phyloP scores from a whole-genome alignment of 2,329 filamentous ascomycete species.

The Paecilomyces sp. region DNA sequence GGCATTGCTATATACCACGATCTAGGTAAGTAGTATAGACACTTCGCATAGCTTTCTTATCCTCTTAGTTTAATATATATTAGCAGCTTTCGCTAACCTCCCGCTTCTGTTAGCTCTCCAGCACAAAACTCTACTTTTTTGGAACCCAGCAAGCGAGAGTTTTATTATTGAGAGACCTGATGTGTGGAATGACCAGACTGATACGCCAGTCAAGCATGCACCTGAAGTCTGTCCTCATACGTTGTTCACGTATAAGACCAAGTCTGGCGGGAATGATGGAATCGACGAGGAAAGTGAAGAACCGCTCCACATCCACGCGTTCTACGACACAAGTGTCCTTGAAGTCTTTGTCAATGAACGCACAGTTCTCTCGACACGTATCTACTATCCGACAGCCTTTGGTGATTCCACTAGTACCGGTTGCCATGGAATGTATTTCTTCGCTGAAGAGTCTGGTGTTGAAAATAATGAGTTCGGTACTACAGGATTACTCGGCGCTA shows the following conservation, averaged over 20 bases:
- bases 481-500: neutral
- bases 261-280: neutral
- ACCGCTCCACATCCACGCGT: constrained; percentile 32
- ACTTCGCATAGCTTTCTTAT: neutral
- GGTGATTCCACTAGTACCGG: constrained; percentile 1
- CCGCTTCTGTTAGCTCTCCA: constrained; percentile 15
- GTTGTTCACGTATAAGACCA: constrained; percentile 29
- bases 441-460: constrained; percentile 8
- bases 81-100: neutral
- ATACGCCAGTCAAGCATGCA: constrained; percentile 29
- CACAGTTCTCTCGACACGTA: constrained; percentile 33
- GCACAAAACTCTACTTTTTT: constrained; percentile 32
- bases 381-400: constrained; percentile 18
- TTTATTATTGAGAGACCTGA: constrained; percentile 33
- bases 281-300: constrained; percentile 20
- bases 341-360: constrained; percentile 42
- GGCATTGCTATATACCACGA: constrained; percentile 23
- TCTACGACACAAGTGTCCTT: constrained; percentile 37
- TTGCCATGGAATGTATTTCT: constrained; percentile 14
- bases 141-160: constrained; percentile 30
- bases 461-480: neutral
- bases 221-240: constrained; percentile 38
- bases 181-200: constrained; percentile 16
- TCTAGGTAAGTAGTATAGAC: constrained; percentile 6
- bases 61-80: neutral